Percentiles rank a stretch among this genome's conserved stretches.
Evolutionary conservation across 2,329 filamentous ascomycete species (phyloP).

Genomic region (Emmonsiellopsis sp.): DNA sequence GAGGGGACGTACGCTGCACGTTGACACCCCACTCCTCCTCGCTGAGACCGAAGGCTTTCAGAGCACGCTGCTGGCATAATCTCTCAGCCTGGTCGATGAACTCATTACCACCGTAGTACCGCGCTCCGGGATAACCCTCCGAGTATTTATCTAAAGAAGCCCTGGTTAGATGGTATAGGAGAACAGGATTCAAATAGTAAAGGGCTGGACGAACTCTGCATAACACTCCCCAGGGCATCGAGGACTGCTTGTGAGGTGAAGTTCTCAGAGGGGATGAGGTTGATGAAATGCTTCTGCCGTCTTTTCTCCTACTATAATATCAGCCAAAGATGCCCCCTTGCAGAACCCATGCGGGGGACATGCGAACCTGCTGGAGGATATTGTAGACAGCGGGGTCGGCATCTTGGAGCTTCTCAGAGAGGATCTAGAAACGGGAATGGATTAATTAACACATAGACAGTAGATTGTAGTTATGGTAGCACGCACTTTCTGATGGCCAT

Average conservation of each 20-base stretch:
- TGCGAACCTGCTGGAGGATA: constrained; percentile 75
- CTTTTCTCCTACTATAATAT: constrained; percentile 65
- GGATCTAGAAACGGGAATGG: constrained; percentile 49
- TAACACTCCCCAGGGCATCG: constrained; percentile 83
- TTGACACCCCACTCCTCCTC: constrained; percentile 92
- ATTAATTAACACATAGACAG: constrained; percentile 6
- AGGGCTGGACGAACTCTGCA: constrained; percentile 64
- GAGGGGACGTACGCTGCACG: constrained; percentile 60
- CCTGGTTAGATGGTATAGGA: constrained; percentile 20
- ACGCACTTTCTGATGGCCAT: constrained; percentile 34
- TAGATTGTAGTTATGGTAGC: not conserved
- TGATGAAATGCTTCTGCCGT: constrained; percentile 96
- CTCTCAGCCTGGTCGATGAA: constrained; percentile 87
- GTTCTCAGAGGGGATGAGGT: constrained; percentile 91
- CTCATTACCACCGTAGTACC: constrained; percentile 95
- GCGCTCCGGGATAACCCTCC: constrained; percentile 89
- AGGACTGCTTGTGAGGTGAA: constrained; percentile 89
- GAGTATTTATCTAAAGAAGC: constrained; percentile 78
- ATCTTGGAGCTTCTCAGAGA: constrained; percentile 68
- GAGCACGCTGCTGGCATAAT: constrained; percentile 79
- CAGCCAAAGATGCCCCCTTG: constrained; percentile 1
- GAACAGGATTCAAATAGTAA: constrained; percentile 6
- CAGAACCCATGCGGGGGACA: no score
- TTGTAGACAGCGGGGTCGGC: constrained; percentile 80
- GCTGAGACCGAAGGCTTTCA: constrained; percentile 77